A percentile compares a stretch with the other conserved stretches of the same genome.
Evolutionary conservation across 257 asterid species (phyloP).

Genomic region (Oldenlandia corymbosa): DNA sequence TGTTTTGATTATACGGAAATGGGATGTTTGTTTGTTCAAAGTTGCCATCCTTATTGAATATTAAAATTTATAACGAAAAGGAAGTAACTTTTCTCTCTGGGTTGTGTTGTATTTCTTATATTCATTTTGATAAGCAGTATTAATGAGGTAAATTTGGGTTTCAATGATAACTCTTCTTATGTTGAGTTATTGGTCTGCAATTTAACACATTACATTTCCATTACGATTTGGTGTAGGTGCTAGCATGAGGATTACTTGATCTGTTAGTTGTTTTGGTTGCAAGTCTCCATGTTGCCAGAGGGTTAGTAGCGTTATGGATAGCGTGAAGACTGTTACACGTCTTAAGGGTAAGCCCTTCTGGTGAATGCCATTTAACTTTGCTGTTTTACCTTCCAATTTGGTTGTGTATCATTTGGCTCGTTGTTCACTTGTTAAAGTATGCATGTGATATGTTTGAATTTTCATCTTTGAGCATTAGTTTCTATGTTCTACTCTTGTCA

Average conservation of each 20-base stretch:
- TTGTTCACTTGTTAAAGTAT: too few relatives aligned
- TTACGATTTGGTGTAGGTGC: slow-evolving; percentile 13
- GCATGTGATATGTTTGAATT: background rate
- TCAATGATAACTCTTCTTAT: background rate
- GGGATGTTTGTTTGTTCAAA: background rate
- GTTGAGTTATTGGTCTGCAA: background rate
- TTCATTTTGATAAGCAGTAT: background rate
- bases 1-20: background rate
- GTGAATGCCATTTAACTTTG: background rate
- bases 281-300: slow-evolving; percentile 64
- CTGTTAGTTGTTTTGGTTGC: slow-evolving; percentile 10
- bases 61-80: background rate
- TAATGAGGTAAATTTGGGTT: background rate
- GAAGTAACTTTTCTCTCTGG: background rate
- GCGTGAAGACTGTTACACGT: slow-evolving; percentile 35
- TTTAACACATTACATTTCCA: background rate
- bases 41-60: background rate
- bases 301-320: slow-evolving; percentile 73
- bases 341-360: slow-evolving; percentile 49
- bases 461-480: background rate
- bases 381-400: background rate
- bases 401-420: background rate
- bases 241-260: slow-evolving; percentile 8
- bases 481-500: background rate
- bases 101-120: background rate